These are phyloP conservation scores for Malassezia slooffiae DNA, from an alignment of 1,284 basidiomycete species.

Conservation along the genomic window DNA sequence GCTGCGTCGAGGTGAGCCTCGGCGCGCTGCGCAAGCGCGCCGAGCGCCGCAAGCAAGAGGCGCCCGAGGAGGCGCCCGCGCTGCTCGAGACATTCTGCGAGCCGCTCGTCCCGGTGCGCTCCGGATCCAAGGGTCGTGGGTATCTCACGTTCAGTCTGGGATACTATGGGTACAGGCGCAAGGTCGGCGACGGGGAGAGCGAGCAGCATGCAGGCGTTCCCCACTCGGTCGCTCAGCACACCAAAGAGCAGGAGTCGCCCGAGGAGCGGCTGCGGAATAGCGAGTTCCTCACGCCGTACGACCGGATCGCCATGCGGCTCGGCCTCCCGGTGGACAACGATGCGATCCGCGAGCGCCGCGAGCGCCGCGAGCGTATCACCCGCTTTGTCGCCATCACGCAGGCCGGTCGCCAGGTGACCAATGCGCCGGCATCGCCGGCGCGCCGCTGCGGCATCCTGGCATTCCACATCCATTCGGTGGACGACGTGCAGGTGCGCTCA, in stretches of 20 bases:
- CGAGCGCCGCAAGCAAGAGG: conserved; percentile 15
- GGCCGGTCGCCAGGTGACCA: conserved; percentile 24
- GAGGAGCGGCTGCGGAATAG: conserved; percentile 15
- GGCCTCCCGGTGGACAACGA: conserved; percentile 32
- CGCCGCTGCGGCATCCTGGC: conserved; percentile 30
- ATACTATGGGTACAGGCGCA: too few relatives aligned
- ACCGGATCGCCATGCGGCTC: conserved; percentile 27
- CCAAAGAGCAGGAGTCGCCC: not conserved
- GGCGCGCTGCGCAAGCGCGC: conserved; percentile 20
- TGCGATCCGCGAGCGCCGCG: conserved; percentile 18
- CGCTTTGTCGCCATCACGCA: conserved; percentile 27
- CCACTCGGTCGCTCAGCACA: too few relatives aligned
- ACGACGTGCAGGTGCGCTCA: conserved; percentile 24
- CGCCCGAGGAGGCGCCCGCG: conserved; percentile 15
- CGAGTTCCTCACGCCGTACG: conserved; percentile 35
- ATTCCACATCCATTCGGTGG: conserved; percentile 37
- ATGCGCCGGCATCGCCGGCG: conserved; percentile 19
- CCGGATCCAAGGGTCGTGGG: conserved; percentile 22
- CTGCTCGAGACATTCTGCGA: conserved; percentile 29
- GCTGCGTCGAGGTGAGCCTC: conserved; percentile 33
- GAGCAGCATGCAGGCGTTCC: not conserved
- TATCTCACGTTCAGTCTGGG: conserved; percentile 35
- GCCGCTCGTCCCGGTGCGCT: conserved; percentile 24
- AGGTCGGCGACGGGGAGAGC: too few relatives aligned
- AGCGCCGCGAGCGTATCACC: conserved; percentile 26